Percentiles rank a stretch among this genome's conserved stretches.
Evolutionary conservation across 495 filamentous ascomycete species (phyloP).

Genomic region (Penicillium canariense): DNA sequence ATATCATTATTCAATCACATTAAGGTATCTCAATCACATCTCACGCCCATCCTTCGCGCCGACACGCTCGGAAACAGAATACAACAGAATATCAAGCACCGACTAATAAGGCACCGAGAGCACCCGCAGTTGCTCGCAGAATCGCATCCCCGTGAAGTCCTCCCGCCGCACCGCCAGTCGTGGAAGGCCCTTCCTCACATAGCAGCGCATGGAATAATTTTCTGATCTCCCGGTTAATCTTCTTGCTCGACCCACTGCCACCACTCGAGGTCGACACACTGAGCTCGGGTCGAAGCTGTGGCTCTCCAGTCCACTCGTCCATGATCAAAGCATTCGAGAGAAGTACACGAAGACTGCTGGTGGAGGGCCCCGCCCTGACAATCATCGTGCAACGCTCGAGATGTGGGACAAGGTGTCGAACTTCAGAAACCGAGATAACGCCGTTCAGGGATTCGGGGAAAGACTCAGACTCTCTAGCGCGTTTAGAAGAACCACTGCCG

Average conservation of each 20-base stretch:
- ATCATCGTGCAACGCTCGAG: conserved; percentile 41
- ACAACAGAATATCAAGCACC: conserved; percentile 8
- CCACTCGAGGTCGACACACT: conserved; percentile 28
- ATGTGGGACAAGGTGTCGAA: conserved; percentile 36
- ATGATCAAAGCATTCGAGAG: conserved; percentile 35
- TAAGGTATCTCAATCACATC: conserved; percentile 19
- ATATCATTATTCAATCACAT: neutral
- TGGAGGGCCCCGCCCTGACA: conserved; percentile 26
- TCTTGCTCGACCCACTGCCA: conserved; percentile 19
- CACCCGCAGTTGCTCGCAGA: conserved; percentile 35
- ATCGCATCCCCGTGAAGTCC: conserved; percentile 28
- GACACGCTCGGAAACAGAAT: conserved; percentile 8
- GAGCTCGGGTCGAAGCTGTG: conserved; percentile 35
- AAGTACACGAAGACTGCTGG: conserved; percentile 21
- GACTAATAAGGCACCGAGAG: conserved; percentile 35
- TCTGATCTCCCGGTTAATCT: conserved; percentile 39
- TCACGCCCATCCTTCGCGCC: conserved; percentile 6
- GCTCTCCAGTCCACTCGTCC: conserved; percentile 44
- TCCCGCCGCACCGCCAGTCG: conserved; percentile 10
- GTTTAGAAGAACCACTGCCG: neutral
- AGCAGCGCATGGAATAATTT: conserved; percentile 42
- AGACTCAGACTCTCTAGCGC: neutral
- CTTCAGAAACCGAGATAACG: conserved; percentile 21
- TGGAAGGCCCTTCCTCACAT: conserved; percentile 17
- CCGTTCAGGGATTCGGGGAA: neutral